Conservation (phyloP, 2,329 filamentous ascomycete genomes). For the Didymella pinodella region DNA sequence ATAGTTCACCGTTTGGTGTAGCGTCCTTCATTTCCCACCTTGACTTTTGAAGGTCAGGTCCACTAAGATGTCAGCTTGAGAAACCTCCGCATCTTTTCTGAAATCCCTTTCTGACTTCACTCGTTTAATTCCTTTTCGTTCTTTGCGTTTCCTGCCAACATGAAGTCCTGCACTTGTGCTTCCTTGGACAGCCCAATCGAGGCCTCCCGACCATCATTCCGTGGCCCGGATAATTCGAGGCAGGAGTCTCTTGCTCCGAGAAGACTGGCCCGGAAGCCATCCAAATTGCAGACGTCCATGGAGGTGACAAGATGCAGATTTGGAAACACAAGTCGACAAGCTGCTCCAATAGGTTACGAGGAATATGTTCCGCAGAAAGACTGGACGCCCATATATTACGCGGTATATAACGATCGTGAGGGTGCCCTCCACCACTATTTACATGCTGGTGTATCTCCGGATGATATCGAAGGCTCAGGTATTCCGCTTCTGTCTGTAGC, state of each 20-base stretch:
- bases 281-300: constrained; percentile 42
- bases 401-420: constrained; percentile 43
- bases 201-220: constrained; percentile 26
- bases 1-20: constrained; percentile 18
- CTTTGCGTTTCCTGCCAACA: constrained; percentile 9
- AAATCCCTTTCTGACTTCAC: background rate
- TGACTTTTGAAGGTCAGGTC: constrained; percentile 4
- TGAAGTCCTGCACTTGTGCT: constrained; percentile 33
- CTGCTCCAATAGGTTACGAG: constrained; percentile 10
- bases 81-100: background rate
- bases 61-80: background rate
- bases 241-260: constrained; percentile 17
- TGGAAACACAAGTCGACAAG: constrained; percentile 30
- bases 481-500: constrained; percentile 43
- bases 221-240: constrained; percentile 26
- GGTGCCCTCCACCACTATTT: constrained; percentile 45
- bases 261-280: constrained; percentile 29
- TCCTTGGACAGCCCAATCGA: constrained; percentile 26
- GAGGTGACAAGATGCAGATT: constrained; percentile 44
- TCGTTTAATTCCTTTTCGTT: constrained; percentile 2
- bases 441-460: constrained; percentile 37
- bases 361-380: constrained; percentile 34
- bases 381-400: constrained; percentile 45
- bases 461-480: constrained; percentile 32
- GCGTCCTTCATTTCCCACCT: constrained; percentile 20